Base-by-base conservation (phyloP, 1,284 basidiomycete genomes). In the Ceratobasidium sp. region DNA sequence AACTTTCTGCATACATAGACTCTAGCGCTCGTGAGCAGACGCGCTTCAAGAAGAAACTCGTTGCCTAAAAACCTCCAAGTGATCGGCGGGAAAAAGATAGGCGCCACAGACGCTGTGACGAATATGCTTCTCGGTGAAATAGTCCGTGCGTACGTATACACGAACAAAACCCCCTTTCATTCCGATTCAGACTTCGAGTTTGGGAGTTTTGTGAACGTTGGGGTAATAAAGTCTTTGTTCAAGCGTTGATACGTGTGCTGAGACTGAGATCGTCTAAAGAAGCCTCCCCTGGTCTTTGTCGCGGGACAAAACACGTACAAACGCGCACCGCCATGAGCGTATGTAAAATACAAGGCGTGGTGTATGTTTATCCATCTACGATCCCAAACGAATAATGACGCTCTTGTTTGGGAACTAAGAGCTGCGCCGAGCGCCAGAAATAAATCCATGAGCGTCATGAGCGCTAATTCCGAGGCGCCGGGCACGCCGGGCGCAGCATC, bases 321-420 rank as follows among this genome's bases (percentile, higher is more conserved):
- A 41, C 36, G 11, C 36, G 11, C 36, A 41, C 6, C 36, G 6
- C n/a, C n/a, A n/a, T n/a, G 4, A 41, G 11, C 4, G 36, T 41
- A 41, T 62, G 59, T 27, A 15, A 62, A 62, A 47, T 53, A 27
- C 50, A 27, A 62, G 59, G 59, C 59, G 59, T 62, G 57, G 57
- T 33, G 31, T n/a, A 41, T 33, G n/a, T n/a, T n/a, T n/a, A 41
- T 41, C 36, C 36, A 41, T 41, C 6, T 5, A 11, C 36, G 36
- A 41, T 41, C 4, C 36, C 11, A 11, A 41, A 41, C 36, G 36
- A 41, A 41, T 41, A 41, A 41, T 41, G 36, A 11, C 36, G 6
- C 6, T 4, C 11, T 41, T 41, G 36, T 41, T 41, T 4, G 36
- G n/a, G n/a, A n/a, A n/a, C n/a, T n/a, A n/a, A n/a, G 36, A 5